Base-by-base conservation (phyloP, 78 protist species). In the Ministeria vibrans region DNA sequence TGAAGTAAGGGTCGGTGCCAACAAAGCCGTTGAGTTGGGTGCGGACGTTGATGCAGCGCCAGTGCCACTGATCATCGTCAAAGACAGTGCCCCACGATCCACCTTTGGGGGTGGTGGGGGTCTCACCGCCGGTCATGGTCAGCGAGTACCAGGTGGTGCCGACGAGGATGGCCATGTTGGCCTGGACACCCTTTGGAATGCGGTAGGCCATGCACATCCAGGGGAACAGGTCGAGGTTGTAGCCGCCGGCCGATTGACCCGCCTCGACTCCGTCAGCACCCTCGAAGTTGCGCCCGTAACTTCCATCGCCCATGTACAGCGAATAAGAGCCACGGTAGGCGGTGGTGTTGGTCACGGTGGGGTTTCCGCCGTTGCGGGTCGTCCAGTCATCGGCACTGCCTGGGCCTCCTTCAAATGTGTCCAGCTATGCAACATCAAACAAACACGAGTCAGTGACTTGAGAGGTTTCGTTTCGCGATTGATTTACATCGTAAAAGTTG, bases 381-480 rank as follows among this genome's bases (percentile, higher is more conserved):
- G 66, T 59, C 66, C 66, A 59, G 66, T 59, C 66, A 11, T 59
- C 66, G 66, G 66, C n/a, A n/a, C n/a, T n/a, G n/a, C n/a, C n/a
- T n/a, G n/a, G n/a, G n/a, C n/a, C 66, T 3, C n/a, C 66, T 30
- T 59, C 66, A 59, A 59, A 59, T 3, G 20, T 27, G 66, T 59
- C 66, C 15, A 59, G 66, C 36, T 59, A n/a, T n/a, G n/a, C n/a
- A n/a, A n/a, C n/a, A n/a, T n/a, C n/a, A n/a, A n/a, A n/a, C n/a
- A n/a, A n/a, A n/a, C n/a, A n/a, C n/a, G n/a, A n/a, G n/a, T n/a
- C n/a, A n/a, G n/a, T n/a, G n/a, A n/a, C n/a, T n/a, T n/a, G n/a
- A n/a, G n/a, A n/a, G n/a, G n/a, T n/a, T n/a, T n/a, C n/a, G n/a
- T n/a, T n/a, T n/a, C n/a, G n/a, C n/a, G n/a, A n/a, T n/a, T n/a